Evolutionary conservation across 306 rosid species (phyloP).

Genomic region (Hippophae rhamnoides): DNA sequence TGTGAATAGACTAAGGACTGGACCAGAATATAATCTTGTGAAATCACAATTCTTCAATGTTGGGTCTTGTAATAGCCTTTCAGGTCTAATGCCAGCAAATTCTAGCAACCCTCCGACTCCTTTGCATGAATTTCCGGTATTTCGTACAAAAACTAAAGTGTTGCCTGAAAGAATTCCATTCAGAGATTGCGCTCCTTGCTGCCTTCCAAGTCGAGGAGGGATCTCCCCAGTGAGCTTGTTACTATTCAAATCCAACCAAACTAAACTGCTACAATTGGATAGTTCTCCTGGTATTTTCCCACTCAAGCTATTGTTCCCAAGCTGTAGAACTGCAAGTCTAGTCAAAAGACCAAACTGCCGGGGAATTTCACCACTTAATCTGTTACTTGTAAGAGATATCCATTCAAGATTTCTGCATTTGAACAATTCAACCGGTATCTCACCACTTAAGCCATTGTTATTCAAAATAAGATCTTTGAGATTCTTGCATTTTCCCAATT

Average conservation of each 20-base stretch:
- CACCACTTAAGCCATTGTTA: slow-evolving; percentile 62
- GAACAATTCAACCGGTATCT: slow-evolving; percentile 66
- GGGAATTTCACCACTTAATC: slow-evolving; percentile 63
- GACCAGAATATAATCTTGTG: slow-evolving; percentile 82
- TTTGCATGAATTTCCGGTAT: slow-evolving; percentile 80
- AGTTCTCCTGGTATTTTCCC: slow-evolving; percentile 84
- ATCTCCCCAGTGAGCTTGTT: slow-evolving; percentile 91
- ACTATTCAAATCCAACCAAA: slow-evolving; percentile 98
- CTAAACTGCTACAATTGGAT: slow-evolving; percentile 78
- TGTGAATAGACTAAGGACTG: slow-evolving; percentile 76
- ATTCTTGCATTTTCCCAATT: slow-evolving; percentile 70
- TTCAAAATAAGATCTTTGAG: slow-evolving; percentile 87
- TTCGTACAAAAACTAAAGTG: slow-evolving; percentile 84
- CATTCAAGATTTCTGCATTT: slow-evolving; percentile 82
- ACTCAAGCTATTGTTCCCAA: slow-evolving; percentile 77
- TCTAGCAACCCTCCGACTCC: slow-evolving; percentile 96
- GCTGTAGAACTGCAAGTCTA: slow-evolving; percentile 82
- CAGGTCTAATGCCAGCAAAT: slow-evolving; percentile 81
- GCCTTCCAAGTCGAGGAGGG: slow-evolving; percentile 89
- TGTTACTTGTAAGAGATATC: slow-evolving; percentile 87
- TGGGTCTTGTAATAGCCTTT: slow-evolving; percentile 69
- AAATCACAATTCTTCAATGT: slow-evolving; percentile 80
- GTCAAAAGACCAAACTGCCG: slow-evolving; percentile 64
- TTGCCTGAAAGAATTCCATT: slow-evolving; percentile 80
- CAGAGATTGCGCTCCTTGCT: slow-evolving; percentile 70